Base-by-base conservation (phyloP, 768 basidiomycete genomes). In the Termitomyces sp. region DNA sequence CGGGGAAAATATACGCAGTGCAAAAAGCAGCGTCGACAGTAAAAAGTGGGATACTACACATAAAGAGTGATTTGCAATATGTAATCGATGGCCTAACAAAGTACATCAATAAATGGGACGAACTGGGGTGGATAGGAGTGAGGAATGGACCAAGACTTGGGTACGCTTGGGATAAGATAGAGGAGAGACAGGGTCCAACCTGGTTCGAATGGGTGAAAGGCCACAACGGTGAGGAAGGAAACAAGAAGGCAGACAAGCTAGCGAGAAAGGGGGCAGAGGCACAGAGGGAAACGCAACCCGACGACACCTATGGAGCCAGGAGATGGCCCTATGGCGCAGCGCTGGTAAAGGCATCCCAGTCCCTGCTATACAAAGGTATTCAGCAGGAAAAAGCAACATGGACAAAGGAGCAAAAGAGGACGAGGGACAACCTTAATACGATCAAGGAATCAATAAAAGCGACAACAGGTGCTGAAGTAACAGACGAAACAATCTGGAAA, bases 341-440 rank as follows among this genome's bases (percentile, higher is more conserved):
- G 3, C 18, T 41, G 8, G 10, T 2, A 16, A n/a, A 1, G 1
- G 6, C 13, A 1, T 6, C 8, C 2, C 18, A 41, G 3, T 7
- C 18, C 5, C 18, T 41, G 16, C 8, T 41, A 1, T 41, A 41
- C 8, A n/a, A n/a, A n/a, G 41, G 41, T 0, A 4, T n/a, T 0
- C 6, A 12, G 2, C 6, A 5, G 7, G 1, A 0, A 18, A 3
- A 4, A 14, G 1, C 5, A 0, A 3, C 1, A 7, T 7, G 2
- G 4, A 7, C 1, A 6, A 41, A 18, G 3, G 16, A 14, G 7
- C 2, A 6, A 41, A 3, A 14, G 3, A n/a, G 16, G 1, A 41
- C 41, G 2, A 2, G 1, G 2, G 0, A 18, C 0, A 41, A 41
- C 8, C 5, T 41, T 1, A 18, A 18, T 1, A 16, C 2, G 5